A percentile compares a stretch with the other conserved stretches of the same genome.
Conservation (phyloP, 2,329 filamentous ascomycete genomes). For the Verticillium dahliae region DNA sequence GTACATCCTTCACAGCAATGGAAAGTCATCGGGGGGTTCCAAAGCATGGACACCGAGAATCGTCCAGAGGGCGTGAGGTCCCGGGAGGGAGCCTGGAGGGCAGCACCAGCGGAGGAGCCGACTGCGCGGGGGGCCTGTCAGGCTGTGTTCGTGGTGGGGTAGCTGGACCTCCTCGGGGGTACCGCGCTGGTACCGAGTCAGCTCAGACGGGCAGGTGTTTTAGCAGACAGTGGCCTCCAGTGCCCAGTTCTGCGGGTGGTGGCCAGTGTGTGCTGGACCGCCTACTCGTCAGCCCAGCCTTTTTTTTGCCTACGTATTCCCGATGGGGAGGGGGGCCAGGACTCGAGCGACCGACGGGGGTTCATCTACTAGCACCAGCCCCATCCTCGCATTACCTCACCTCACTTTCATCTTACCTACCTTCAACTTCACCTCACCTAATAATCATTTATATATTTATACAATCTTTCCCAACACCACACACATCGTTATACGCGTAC, state of each 20-base stretch:
- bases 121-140: not conserved
- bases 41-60: not conserved
- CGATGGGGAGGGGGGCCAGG: too few species aligned
- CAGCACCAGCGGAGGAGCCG: not conserved
- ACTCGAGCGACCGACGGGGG: too few species aligned
- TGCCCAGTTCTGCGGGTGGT: not conserved
- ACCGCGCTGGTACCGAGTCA: not conserved
- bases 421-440: too few species aligned
- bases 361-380: too few species aligned
- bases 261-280: not conserved
- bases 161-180: not conserved
- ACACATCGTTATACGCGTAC: too few species aligned
- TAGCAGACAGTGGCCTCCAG: not conserved
- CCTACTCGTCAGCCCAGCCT: not conserved
- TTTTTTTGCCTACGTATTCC: not conserved
- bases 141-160: not conserved
- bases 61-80: not conserved
- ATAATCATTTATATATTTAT: too few species aligned
- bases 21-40: too few species aligned
- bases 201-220: not conserved
- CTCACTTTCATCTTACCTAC: too few species aligned
- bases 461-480: too few species aligned
- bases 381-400: not conserved
- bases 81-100: too few species aligned
- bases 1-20: not conserved